phyloP scores from a whole-genome alignment of 768 basidiomycete species.

The Tricholoma sp. region DNA sequence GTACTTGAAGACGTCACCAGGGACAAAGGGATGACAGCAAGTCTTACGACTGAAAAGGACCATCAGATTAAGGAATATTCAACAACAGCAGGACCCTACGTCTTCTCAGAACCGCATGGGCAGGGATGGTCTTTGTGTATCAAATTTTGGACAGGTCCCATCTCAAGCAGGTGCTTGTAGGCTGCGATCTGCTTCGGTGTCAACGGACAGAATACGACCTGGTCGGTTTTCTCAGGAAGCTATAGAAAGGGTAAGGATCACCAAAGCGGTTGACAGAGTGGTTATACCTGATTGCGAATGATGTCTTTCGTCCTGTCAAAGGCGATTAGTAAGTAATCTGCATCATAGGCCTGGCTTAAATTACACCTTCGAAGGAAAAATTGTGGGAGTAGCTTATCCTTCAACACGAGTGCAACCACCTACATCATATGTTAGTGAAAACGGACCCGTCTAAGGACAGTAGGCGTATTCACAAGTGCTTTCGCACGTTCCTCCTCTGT shows the following conservation, averaged over 20 bases:
- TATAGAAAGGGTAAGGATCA: constrained; percentile 21
- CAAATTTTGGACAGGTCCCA: constrained; percentile 64
- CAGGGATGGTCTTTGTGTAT: constrained; percentile 69
- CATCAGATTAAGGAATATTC: not conserved
- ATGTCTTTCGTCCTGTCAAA: constrained; percentile 64
- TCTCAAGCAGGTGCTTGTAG: constrained; percentile 68
- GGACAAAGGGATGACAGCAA: constrained; percentile 42
- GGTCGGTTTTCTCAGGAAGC: constrained; percentile 85
- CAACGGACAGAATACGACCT: constrained; percentile 92
- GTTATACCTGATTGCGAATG: constrained; percentile 58
- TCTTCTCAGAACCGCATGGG: constrained; percentile 57
- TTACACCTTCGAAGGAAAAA: constrained; percentile 78
- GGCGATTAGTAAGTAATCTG: not conserved
- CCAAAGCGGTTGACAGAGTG: not conserved
- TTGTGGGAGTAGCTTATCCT: constrained; percentile 64
- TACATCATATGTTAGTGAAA: constrained; percentile 17
- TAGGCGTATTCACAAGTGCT: constrained; percentile 36
- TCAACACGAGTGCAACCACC: constrained; percentile 58
- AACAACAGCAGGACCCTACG: constrained; percentile 32
- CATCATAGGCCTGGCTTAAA: constrained; percentile 5
- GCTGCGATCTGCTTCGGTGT: constrained; percentile 63
- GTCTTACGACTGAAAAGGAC: constrained; percentile 30
- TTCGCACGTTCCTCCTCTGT: constrained; percentile 56
- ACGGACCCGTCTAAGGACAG: not conserved
- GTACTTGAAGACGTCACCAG: constrained; percentile 69